Base-by-base conservation (phyloP, 23 red algal genomes). In the Cyanidioschyzon merolae region DNA sequence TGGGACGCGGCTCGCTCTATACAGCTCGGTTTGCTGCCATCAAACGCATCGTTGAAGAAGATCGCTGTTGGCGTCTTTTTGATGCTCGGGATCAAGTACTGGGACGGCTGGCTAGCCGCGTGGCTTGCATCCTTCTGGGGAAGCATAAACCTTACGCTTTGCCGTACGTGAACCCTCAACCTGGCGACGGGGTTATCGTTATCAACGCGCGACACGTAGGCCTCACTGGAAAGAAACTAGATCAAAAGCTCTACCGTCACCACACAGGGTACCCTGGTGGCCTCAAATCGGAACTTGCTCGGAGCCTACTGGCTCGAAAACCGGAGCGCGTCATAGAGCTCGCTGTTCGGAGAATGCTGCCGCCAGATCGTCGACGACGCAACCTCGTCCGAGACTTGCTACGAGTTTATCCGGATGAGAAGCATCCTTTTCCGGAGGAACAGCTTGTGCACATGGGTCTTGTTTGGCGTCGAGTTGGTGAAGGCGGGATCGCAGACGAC, bases 211-310 rank as follows among this genome's bases (percentile, higher is more conserved):
- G 80, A 7, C 84, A 85, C 68, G 75, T 95, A 1, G 81, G 58
- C 40, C 37, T 95, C 1, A 89, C 86, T 0, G 90, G 90, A 18
- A 85, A 85, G 59, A 95, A 95, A 37, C 68, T 71, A 50, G 25
- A 84, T 27, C 84, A 83, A 34, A 95, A 89, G 84, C 27, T 85
- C 1, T 89, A 89, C 67, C 59, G 79, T 29, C 83, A 82, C 17
- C 90, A 95, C 58, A 76, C 90, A 0, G 90, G 90, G 27, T 89
- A 89, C 37, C 90, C 90, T 2, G 90, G 90, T 0, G 90, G 90
- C 21, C 40, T 86, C 39, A 85, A 89, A 30, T 37, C 82, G 74
- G 80, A 82, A 16, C 79, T 82, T 24, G 75, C 84, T 12, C 58
- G 38, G 21, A 71, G 74, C 18, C 76, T 95, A 24, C 79, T 86